Evolutionary conservation across 805 yeast species (phyloP).

Genomic region (Peterozyma toletana): DNA sequence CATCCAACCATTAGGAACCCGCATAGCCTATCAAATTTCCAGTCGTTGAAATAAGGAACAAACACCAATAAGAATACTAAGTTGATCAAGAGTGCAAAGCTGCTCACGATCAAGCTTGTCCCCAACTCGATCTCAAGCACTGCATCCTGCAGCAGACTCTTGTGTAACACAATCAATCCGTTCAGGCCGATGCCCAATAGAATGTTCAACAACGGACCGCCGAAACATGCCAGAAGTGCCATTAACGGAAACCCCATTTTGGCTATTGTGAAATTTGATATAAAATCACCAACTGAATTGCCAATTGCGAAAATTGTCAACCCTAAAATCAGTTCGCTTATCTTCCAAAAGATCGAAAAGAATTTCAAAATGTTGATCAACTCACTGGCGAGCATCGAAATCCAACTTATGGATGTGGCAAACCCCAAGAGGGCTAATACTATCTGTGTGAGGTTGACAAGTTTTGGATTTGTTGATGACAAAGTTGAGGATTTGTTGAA

Average conservation of each 20-base stretch:
- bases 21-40: slow-evolving; percentile 30
- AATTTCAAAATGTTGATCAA: slow-evolving; percentile 59
- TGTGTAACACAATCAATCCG: slow-evolving; percentile 41
- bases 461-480: not conserved
- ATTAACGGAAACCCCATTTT: slow-evolving; percentile 75
- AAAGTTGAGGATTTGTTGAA: not conserved
- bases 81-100: slow-evolving; percentile 29
- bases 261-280: slow-evolving; percentile 77
- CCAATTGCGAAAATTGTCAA: slow-evolving; percentile 88
- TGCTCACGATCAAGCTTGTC: slow-evolving; percentile 31
- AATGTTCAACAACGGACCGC: slow-evolving; percentile 78
- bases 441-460: not conserved
- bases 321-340: slow-evolving; percentile 79
- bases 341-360: slow-evolving; percentile 47
- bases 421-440: slow-evolving; percentile 43
- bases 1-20: slow-evolving; percentile 31
- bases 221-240: slow-evolving; percentile 95
- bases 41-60: slow-evolving; percentile 29
- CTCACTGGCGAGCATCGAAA: slow-evolving; percentile 62
- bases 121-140: slow-evolving; percentile 25
- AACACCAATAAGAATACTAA: slow-evolving; percentile 28
- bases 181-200: slow-evolving; percentile 77
- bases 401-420: slow-evolving; percentile 55
- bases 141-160: slow-evolving; percentile 2
- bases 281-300: slow-evolving; percentile 84